These are phyloP conservation scores for Austroboletus rostrupii DNA, from an alignment of 1,284 basidiomycete species.

Conservation along the genomic window DNA sequence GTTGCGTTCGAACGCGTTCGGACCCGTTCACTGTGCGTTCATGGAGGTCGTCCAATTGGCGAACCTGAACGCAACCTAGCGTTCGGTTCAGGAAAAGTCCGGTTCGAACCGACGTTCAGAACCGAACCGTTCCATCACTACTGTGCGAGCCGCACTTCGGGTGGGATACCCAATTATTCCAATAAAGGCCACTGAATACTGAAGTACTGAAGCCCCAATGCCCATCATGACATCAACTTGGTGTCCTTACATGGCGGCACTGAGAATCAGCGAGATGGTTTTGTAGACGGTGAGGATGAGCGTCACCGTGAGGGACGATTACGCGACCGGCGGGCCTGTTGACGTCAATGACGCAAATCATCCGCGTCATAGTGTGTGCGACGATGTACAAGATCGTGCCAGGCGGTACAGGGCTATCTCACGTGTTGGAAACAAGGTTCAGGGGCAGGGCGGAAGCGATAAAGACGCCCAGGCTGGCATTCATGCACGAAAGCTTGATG, in stretches of 20 bases:
- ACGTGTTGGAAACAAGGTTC: conserved; percentile 6
- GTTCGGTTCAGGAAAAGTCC: no score
- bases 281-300: conserved; percentile 88
- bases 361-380: conserved; percentile 81
- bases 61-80: no score
- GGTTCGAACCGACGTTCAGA: no score
- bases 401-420: conserved; percentile 42
- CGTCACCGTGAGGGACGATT: conserved; percentile 79
- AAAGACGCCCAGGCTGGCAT: conserved; percentile 38
- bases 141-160: conserved; percentile 33
- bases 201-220: conserved; percentile 61
- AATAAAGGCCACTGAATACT: conserved; percentile 62
- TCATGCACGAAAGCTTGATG: conserved; percentile 45
- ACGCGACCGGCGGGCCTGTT: conserved; percentile 81
- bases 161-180: conserved; percentile 78
- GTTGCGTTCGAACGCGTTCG: no score
- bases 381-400: conserved; percentile 63
- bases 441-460: conserved; percentile 19
- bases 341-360: conserved; percentile 88
- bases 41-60: no score
- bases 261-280: conserved; percentile 79
- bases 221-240: conserved; percentile 47
- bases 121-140: no score
- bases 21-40: no score
- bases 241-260: conserved; percentile 46